Conservation (phyloP, 768 basidiomycete genomes). For the Glaciozyma martinii region DNA sequence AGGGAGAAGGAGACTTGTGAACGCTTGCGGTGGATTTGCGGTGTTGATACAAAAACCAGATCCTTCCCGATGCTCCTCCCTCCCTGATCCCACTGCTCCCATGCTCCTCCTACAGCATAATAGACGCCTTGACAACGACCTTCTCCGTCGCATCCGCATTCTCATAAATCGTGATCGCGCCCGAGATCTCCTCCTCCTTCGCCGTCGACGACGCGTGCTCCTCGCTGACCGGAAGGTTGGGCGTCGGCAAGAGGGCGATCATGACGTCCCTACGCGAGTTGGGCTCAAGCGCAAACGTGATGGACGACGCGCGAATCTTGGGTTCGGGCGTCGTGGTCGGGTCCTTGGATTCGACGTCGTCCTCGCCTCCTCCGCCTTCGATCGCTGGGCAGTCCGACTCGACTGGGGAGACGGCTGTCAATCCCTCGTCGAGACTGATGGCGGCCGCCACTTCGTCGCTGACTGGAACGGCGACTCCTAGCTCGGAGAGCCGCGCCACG, state of each 20-base stretch:
- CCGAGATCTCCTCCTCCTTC: not conserved
- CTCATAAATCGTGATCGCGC: not conserved
- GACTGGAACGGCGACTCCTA: slow-evolving; percentile 29
- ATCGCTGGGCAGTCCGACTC: not conserved
- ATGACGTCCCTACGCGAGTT: not conserved
- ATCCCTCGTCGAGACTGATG: not conserved
- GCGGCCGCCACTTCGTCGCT: not conserved
- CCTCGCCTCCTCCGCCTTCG: not conserved
- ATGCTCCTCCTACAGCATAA: too few species aligned
- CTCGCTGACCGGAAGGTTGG: not conserved
- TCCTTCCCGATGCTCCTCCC: too few species aligned
- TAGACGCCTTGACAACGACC: not conserved
- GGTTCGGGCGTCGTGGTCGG: not conserved
- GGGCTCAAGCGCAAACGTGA: slow-evolving; percentile 7
- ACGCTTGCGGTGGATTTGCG: too few species aligned
- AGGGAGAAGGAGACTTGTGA: too few species aligned
- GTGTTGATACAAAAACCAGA: too few species aligned
- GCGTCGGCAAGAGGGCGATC: not conserved
- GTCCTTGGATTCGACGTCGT: not conserved
- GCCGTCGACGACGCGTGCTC: not conserved
- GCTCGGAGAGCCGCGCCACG: slow-evolving; percentile 33
- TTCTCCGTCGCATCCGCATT: not conserved
- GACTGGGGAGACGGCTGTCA: not conserved
- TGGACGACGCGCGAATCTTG: not conserved
- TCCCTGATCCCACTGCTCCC: too few species aligned